These are phyloP conservation scores for Citrus australasica DNA, from an alignment of 345 rosid species.

Conservation along the genomic window DNA sequence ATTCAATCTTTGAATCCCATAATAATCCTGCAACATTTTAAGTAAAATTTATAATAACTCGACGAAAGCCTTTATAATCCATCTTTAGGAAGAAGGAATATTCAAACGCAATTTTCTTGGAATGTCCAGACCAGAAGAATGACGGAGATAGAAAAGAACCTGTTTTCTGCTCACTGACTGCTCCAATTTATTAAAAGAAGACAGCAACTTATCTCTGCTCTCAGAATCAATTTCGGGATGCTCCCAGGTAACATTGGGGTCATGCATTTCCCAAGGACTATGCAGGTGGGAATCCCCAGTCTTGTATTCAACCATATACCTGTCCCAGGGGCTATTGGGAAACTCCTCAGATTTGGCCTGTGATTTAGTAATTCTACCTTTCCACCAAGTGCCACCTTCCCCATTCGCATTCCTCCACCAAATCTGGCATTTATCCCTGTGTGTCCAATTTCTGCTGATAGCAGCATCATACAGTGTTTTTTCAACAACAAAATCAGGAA, in stretches of 20 bases:
- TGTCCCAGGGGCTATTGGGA: constrained; percentile 96
- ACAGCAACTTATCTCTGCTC: constrained; percentile 45
- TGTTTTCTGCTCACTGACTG: constrained; percentile 47
- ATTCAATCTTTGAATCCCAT: constrained; percentile 70
- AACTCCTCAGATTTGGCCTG: constrained; percentile 65
- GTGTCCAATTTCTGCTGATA: constrained; percentile 57
- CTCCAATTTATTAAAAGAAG: constrained; percentile 55
- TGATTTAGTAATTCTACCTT: constrained; percentile 56
- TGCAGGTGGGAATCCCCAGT: constrained; percentile 53
- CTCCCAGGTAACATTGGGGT: constrained; percentile 51
- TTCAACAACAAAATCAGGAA: constrained; percentile 91
- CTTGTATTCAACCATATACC: constrained; percentile 50
- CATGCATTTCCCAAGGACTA: constrained; percentile 97
- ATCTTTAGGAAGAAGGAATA: background rate
- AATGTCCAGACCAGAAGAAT: background rate
- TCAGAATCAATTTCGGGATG: constrained; percentile 55
- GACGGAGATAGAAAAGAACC: constrained; percentile 33
- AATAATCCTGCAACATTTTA: constrained; percentile 60
- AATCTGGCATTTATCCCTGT: constrained; percentile 69
- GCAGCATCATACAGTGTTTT: constrained; percentile 82
- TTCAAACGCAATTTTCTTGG: background rate
- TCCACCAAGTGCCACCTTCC: constrained; percentile 88
- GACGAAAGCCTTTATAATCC: background rate
- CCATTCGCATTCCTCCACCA: constrained; percentile 83
- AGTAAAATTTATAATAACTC: background rate